Evolutionary conservation across 2,329 filamentous ascomycete species (phyloP), one percentile per base, ranked within the genome.

Genomic region (Fonsecaea pedrosoi): DNA sequence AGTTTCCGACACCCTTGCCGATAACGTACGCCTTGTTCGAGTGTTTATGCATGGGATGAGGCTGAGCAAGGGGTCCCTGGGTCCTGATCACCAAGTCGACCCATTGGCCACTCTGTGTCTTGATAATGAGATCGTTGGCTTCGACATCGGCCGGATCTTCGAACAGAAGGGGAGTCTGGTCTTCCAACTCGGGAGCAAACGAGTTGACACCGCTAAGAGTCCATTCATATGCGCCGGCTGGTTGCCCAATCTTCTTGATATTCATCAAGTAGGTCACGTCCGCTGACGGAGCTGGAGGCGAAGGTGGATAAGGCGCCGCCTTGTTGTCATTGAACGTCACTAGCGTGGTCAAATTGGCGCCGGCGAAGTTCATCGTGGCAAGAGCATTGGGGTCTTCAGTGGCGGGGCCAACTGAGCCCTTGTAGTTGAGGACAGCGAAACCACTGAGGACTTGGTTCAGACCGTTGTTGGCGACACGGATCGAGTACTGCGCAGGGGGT

Each of bases 31-130:
- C 86, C 73, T 87, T 87, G 71, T 84, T 86, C 48, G 83, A 83
- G 75, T 90, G 87, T 77, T 89, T 89, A 80, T 90, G 87, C 62
- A 90, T 84, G 0, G 86, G 85, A 65, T 90, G 88, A n/a, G 84
- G 79, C 3, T 83, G 86, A 71, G 87, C 84, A 6, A 83, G 78
- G 5, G 77, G 75, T 1, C 73, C 73, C 30, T 76, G 74, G 1
- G 82, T 78, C 32, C 80, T 74, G 64, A 87, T 78, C 67, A 88
- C 78, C 15, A 87, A 72, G 72, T 88, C 86, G 8, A 88, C 78
- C 85, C 85, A 88, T 5, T 82, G 79, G 66, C 78, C 77, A 62
- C 83, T 81, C 30, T 69, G 73, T 4, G 84, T 86, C 5, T 78
- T 77, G 67, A 86, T 79, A n/a, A 83, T 84, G 35, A 84, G 77